Evolutionary conservation across 2,329 filamentous ascomycete genomes (phyloP).

Genomic region (Talaromyces sp.): DNA sequence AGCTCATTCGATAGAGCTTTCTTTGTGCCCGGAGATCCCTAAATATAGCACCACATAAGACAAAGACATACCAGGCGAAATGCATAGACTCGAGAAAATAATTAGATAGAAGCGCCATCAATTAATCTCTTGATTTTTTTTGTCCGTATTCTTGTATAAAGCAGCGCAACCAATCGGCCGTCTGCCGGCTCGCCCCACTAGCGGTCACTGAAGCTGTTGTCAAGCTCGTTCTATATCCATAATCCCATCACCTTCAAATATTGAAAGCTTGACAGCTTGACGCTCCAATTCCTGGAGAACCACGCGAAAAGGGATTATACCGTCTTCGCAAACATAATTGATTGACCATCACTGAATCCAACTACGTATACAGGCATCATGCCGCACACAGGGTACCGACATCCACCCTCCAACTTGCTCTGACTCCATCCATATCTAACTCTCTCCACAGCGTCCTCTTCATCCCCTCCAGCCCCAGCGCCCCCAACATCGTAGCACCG

Average conservation of each 20-base stretch:
- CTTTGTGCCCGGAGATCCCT: neutral
- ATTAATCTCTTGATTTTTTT: too few species aligned
- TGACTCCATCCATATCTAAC: neutral
- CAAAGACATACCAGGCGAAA: neutral
- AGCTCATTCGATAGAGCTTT: neutral
- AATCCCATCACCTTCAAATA: neutral
- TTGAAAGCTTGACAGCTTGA: too few species aligned
- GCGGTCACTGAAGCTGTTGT: too few species aligned
- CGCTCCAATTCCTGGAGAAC: neutral
- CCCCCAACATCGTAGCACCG: conserved; percentile 29
- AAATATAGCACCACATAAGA: neutral
- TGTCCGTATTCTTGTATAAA: neutral
- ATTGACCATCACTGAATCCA: neutral
- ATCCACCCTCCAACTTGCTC: neutral
- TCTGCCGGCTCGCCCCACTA: neutral
- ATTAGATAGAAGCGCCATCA: neutral
- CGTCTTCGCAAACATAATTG: too few species aligned
- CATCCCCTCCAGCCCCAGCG: conserved; percentile 37
- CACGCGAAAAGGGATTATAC: neutral
- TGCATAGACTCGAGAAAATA: neutral
- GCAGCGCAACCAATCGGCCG: neutral
- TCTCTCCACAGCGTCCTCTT: conserved; percentile 34
- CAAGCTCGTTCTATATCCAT: neutral
- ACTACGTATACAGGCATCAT: conserved; percentile 14
- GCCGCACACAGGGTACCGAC: conserved; percentile 32